These are phyloP conservation scores for Jimgerdemannia lactiflua DNA, from an alignment of 192 early-diverging fungal species.

Conservation along the genomic window DNA sequence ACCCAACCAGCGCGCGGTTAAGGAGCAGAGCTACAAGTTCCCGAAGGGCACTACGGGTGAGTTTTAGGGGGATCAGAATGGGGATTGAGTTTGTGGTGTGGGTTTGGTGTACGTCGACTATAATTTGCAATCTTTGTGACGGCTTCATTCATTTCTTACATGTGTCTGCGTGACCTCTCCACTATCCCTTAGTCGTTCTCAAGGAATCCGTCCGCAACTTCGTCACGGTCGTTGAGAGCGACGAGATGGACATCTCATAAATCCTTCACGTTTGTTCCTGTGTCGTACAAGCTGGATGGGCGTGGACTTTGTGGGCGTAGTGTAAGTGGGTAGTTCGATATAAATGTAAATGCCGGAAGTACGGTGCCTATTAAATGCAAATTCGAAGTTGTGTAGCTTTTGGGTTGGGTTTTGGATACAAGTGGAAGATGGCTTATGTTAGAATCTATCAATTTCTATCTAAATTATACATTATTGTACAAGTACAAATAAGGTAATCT, in stretches of 20 bases:
- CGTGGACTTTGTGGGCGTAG: not conserved
- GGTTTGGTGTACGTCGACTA: not conserved
- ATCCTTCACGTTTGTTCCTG: not conserved
- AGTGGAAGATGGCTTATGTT: no score
- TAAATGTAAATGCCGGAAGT: no score
- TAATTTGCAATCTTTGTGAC: not conserved
- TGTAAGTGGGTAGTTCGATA: no score
- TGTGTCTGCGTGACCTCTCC: not conserved
- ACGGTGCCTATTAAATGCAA: no score
- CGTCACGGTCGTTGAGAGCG: not conserved
- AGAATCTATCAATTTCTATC: no score
- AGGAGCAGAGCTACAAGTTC: slow-evolving; percentile 84
- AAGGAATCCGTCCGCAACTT: not conserved
- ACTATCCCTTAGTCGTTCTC: not conserved
- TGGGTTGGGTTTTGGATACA: no score
- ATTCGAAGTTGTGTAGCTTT: no score
- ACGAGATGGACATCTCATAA: not conserved
- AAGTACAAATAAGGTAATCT: no score
- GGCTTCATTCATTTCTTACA: not conserved
- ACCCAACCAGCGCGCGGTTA: slow-evolving; percentile 86
- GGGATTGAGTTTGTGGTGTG: not conserved
- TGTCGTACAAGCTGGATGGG: no score
- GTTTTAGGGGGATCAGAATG: not conserved
- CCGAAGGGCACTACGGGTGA: slow-evolving; percentile 44
- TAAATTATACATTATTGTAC: no score